These are phyloP conservation scores for Exophiala phaeomuriformis DNA, from an alignment of 2,329 filamentous ascomycete genomes.

Conservation along the genomic window DNA sequence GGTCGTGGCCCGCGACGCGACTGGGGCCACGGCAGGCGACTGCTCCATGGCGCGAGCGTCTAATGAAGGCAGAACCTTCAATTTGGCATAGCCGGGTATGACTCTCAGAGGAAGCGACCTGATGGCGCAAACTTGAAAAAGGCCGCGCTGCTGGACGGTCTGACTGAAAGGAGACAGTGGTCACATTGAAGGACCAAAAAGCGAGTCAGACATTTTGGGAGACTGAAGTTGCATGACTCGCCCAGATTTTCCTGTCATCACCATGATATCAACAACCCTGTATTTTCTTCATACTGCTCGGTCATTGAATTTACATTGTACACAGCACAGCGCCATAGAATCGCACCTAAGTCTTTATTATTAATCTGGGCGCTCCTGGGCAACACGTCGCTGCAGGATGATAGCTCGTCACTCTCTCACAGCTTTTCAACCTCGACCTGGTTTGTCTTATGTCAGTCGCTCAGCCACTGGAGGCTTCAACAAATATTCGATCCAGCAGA, in stretches of 20 bases:
- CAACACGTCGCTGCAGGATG: neutral
- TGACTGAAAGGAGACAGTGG: conserved; percentile 2
- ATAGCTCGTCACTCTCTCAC: neutral
- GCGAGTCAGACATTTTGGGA: neutral
- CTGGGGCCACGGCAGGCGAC: neutral
- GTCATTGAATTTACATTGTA: neutral
- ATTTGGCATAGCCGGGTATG: neutral
- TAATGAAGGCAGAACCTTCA: neutral
- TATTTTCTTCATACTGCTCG: neutral
- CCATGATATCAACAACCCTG: neutral
- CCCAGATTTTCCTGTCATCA: neutral
- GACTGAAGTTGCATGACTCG: neutral
- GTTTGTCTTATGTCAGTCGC: neutral
- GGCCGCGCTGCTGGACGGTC: neutral
- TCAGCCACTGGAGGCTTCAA: neutral
- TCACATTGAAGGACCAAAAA: neutral
- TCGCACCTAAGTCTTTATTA: neutral
- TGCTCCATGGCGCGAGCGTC: conserved; percentile 5
- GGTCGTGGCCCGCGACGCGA: neutral
- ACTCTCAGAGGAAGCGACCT: neutral
- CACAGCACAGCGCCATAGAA: neutral
- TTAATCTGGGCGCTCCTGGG: neutral
- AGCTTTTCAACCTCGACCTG: neutral
- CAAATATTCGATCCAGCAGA: conserved; percentile 4
- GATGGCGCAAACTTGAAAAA: neutral